Evolutionary conservation across 768 basidiomycete genomes (phyloP).

Genomic region (Rhizopogon roseolus): DNA sequence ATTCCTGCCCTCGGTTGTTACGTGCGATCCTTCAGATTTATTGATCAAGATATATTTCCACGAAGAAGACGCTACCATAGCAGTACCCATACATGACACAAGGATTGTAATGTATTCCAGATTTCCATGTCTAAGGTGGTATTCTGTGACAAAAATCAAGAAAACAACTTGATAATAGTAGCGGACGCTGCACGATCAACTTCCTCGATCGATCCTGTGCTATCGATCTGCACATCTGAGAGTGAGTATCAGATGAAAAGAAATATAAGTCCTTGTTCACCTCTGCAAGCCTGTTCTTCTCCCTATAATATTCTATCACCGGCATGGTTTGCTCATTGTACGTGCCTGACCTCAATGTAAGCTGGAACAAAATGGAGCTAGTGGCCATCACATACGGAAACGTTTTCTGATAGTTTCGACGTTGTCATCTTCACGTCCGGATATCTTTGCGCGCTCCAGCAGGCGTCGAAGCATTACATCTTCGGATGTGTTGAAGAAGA

Average conservation of each 20-base stretch:
- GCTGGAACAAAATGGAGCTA: not conserved
- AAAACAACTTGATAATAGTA: slow-evolving; percentile 49
- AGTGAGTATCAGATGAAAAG: not conserved
- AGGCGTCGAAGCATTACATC: slow-evolving; percentile 84
- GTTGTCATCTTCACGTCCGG: slow-evolving; percentile 95
- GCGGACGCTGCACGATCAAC: slow-evolving; percentile 60
- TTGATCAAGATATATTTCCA: too few species aligned
- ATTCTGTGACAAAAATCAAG: slow-evolving; percentile 7
- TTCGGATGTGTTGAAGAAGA: slow-evolving; percentile 87
- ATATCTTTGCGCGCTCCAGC: slow-evolving; percentile 87
- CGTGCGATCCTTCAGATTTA: too few species aligned
- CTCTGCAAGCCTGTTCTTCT: slow-evolving; percentile 69
- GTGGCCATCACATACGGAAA: slow-evolving; percentile 62
- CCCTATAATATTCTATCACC: slow-evolving; percentile 80
- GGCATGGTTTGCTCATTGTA: slow-evolving; percentile 68
- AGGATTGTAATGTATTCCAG: not conserved
- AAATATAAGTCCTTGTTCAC: slow-evolving; percentile 35
- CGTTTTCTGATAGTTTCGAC: slow-evolving; percentile 92
- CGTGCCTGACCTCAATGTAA: not conserved
- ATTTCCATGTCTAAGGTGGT: not conserved
- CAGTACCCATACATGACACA: too few species aligned
- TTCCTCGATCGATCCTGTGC: slow-evolving; percentile 60
- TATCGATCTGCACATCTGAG: slow-evolving; percentile 50
- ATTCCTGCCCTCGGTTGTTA: too few species aligned
- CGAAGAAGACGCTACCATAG: too few species aligned